Percentiles rank a stretch among this genome's conserved stretches.
phyloP scores from a whole-genome alignment of 1,139 yeast genomes.

The Barnettozyma hawaiiensis region DNA sequence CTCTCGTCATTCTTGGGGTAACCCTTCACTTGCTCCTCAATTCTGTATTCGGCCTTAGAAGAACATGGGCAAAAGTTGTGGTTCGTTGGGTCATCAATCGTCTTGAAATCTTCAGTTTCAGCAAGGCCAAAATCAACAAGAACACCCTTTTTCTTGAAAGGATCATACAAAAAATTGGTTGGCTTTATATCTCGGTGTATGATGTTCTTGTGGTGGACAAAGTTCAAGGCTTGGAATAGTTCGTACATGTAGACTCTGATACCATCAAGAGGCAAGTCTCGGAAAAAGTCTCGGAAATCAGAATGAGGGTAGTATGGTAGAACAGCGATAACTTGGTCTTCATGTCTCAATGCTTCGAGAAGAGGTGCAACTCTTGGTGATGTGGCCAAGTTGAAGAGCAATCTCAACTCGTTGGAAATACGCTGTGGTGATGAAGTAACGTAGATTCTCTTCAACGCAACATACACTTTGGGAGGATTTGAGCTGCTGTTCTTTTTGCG shows the following conservation, averaged over 20 bases:
- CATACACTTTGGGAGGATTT: constrained; percentile 46
- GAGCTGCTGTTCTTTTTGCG: constrained; percentile 22
- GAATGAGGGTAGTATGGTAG: constrained; percentile 88
- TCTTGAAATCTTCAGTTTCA: constrained; percentile 20
- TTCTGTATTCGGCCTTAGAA: constrained; percentile 3
- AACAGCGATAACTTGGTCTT: constrained; percentile 90
- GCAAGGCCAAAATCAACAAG: constrained; percentile 28
- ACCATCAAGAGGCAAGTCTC: constrained; percentile 74
- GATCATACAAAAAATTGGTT: constrained; percentile 52
- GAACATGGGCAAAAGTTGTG: constrained; percentile 29
- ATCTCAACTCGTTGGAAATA: constrained; percentile 77
- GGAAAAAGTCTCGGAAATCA: constrained; percentile 82
- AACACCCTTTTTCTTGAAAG: constrained; percentile 36
- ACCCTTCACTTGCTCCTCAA: constrained; percentile 39
- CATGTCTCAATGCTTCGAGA: constrained; percentile 77
- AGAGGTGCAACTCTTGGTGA: constrained; percentile 80
- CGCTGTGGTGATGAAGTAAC: constrained; percentile 94
- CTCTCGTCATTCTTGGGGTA: constrained; percentile 78
- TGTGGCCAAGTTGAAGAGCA: constrained; percentile 62
- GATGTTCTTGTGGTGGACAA: constrained; percentile 56
- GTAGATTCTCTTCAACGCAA: constrained; percentile 88
- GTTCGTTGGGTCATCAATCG: constrained; percentile 17
- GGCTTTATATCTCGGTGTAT: constrained; percentile 79
- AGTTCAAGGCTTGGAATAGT: constrained; percentile 51
- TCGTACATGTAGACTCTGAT: constrained; percentile 78